These are phyloP conservation scores for Tricholoma sp. DNA, from an alignment of 768 basidiomycete genomes.

Conservation along the genomic window DNA sequence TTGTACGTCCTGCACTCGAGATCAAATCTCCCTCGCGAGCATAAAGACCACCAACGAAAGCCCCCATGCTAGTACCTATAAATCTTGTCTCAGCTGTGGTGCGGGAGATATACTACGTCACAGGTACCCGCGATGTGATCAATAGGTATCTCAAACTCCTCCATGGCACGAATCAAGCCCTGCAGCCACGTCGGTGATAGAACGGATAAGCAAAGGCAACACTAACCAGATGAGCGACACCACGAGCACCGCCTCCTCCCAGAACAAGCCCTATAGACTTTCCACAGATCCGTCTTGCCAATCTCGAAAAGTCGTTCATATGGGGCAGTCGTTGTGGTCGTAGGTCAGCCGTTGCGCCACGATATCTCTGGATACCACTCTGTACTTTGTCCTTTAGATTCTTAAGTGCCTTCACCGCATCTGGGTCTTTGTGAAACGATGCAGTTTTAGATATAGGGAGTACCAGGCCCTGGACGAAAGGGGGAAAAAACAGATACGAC, in stretches of 20 bases:
- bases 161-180: slow-evolving; percentile 91
- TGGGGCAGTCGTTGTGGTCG: slow-evolving; percentile 77
- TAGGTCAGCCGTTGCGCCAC: slow-evolving; percentile 54
- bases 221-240: slow-evolving; percentile 39
- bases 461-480: slow-evolving; percentile 59
- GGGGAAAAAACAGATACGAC: too few relatives aligned
- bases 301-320: slow-evolving; percentile 85
- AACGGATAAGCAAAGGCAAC: not conserved
- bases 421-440: slow-evolving; percentile 69
- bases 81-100: slow-evolving; percentile 4
- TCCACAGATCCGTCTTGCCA: slow-evolving; percentile 89
- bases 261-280: slow-evolving; percentile 91
- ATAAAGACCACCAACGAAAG: slow-evolving; percentile 91
- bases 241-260: slow-evolving; percentile 96
- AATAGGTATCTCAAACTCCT: slow-evolving; percentile 89
- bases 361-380: slow-evolving; percentile 83
- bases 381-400: slow-evolving; percentile 92
- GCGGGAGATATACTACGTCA: not conserved
- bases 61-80: slow-evolving; percentile 82
- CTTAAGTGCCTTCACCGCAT: slow-evolving; percentile 84
- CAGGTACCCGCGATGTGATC: slow-evolving; percentile 83
- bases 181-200: slow-evolving; percentile 22
- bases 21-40: slow-evolving; percentile 91
- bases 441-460: slow-evolving; percentile 55
- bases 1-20: slow-evolving; percentile 78